Base-by-base conservation (phyloP, 2,329 filamentous ascomycete genomes). In the Penicillium hesseltinei region DNA sequence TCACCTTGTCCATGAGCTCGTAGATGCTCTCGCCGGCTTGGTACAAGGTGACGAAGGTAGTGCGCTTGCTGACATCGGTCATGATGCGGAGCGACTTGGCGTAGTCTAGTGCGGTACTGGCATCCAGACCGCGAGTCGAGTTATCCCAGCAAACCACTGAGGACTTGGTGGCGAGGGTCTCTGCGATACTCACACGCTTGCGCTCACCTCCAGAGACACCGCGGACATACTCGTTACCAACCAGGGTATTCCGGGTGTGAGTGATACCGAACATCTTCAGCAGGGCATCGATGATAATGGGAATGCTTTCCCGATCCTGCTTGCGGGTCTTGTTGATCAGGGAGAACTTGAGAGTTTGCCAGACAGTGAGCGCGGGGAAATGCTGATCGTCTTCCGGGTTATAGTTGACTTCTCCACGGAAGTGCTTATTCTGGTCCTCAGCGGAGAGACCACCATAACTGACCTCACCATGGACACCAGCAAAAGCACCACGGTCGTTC, bases 81-180 rank as follows among this genome's bases (percentile, higher is more conserved):
- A 92, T 89, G 57, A 87, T 82, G 15, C 86, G 81, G 2, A 89
- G 77, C 0, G 84, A 87, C 56, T 86, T 87, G 10, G 87, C 88
- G 65, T 90, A 93, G 67, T 92, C 89, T 5, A 92, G 79, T 5
- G 90, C 90, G 0, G 89, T 92, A 1, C 86, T 89, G 1, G 89
- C 87, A 69, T 94, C 90, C 0, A 93, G 78, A n/a, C 90, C 90
- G 47, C 90, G 81, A 0, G 89, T 93, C 0, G 84, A 88, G 71
- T 93, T 93, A 65, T 93, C 90, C 88, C 88, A 92, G 61, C 86
- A 88, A 35, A 89, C 85, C 1, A 92, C 86, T 0, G 87, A 86
- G 0, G 86, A 86, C 71, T 89, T 88, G 7, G 88, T 88, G 5
- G 88, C 87, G 23, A 93, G 75, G 0, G 88, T 90, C 73, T 93